A percentile compares a stretch with the other conserved stretches of the same genome.
phyloP scores from a whole-genome alignment of 2,329 filamentous ascomycete genomes.

The Nigrograna mackinnonii region DNA sequence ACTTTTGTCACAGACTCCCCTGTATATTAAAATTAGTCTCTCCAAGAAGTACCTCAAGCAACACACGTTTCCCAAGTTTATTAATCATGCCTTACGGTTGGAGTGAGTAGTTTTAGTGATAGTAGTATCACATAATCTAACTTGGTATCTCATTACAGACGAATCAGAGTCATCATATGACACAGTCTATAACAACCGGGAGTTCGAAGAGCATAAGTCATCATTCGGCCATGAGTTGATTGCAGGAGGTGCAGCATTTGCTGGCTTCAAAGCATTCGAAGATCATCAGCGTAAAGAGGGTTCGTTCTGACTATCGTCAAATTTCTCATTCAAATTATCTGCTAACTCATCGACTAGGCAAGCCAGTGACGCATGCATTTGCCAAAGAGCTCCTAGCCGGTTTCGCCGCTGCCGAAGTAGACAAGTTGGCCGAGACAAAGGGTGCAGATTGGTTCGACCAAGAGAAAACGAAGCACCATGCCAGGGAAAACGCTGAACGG shows the following conservation, averaged over 20 bases:
- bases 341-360: slow-evolving; percentile 52
- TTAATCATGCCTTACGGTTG: slow-evolving; percentile 52
- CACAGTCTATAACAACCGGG: slow-evolving; percentile 56
- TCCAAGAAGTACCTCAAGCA: too few species aligned
- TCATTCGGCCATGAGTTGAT: slow-evolving; percentile 74
- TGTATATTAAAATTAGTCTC: too few species aligned
- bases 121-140: too few species aligned
- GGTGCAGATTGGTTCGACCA: slow-evolving; percentile 53
- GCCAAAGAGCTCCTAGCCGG: slow-evolving; percentile 79
- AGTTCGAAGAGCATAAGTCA: slow-evolving; percentile 58
- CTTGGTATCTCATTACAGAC: too few species aligned
- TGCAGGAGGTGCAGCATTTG: slow-evolving; percentile 76
- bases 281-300: slow-evolving; percentile 73
- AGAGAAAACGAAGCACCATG: slow-evolving; percentile 52
- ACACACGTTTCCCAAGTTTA: too few species aligned
- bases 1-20: too few species aligned
- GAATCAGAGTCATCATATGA: slow-evolving; percentile 58
- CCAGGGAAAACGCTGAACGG: slow-evolving; percentile 45
- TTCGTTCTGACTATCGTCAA: too few species aligned
- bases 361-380: slow-evolving; percentile 71
- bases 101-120: slow-evolving; percentile 35
- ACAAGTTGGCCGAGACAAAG: slow-evolving; percentile 69
- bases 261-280: slow-evolving; percentile 79
- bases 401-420: slow-evolving; percentile 73
- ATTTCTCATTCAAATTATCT: background rate